Base-by-base conservation (phyloP, 345 rosid genomes). In the Turnera subulata region DNA sequence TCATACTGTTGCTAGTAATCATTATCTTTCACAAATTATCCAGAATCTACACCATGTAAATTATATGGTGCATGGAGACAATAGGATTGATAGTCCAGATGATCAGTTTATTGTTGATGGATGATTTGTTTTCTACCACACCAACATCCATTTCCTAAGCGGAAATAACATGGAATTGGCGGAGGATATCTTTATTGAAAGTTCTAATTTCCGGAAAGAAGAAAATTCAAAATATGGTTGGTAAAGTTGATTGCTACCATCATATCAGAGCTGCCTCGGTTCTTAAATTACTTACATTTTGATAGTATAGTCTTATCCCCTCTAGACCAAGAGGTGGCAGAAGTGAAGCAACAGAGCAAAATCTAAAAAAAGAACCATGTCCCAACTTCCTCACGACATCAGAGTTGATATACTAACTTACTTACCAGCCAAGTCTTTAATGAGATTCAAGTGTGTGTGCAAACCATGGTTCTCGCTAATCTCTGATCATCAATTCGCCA, bases 21-120 rank as follows among this genome's bases (percentile, higher is more conserved):
- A 80, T 73, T 86, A 86, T 69, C 74, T 86, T 64, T 79, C 94
- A 24, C 90, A 82, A 55, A 76, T 86, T 76, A 81, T 86, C 85
- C 90, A 86, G 76, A 83, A 78, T 74, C 75, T 86, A 75, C 88
- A 83, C 67, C 89, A 82, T 63, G 82, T 83, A 64, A 86, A 76
- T 61, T 84, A 78, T 22, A 76, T 86, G 74, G 82, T 80, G 50
- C 89, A 86, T 61, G 88, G 73, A 46, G 88, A 86, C 49, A 55
- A 67, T 6, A 76, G 84, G 69, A 88, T 81, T 39, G 90, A 81
- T 42, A 78, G 78, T 73, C 90, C 80, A 66, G 90, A 81, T 59
- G 94, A 86, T 46, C 90, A 86, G 64, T 86, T 81, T 66, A 83
- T 86, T 54, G 88, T 83, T 56, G 94, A 86, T 70, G 85, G 90